A percentile compares a stretch with the other conserved stretches of the same genome.
These are phyloP conservation scores for Heritiera littoralis DNA, from an alignment of 345 rosid species.

Conservation along the genomic window DNA sequence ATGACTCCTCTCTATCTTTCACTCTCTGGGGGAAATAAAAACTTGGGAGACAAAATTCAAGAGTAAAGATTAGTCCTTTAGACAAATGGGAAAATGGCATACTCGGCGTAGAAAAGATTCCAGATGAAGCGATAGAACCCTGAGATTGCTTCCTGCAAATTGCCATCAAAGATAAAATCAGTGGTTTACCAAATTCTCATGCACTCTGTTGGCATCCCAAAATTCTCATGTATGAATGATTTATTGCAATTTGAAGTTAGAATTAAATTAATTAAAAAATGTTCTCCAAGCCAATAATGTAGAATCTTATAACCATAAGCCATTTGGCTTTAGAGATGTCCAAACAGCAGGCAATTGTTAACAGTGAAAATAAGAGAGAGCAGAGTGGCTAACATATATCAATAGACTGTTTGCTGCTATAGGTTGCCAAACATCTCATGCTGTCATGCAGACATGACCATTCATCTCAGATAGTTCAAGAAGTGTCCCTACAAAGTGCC, in stretches of 20 bases:
- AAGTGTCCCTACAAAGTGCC: background rate
- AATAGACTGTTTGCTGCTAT: background rate
- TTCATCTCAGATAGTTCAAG: background rate
- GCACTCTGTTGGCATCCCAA: background rate
- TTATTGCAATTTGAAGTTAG: background rate
- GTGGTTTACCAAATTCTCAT: background rate
- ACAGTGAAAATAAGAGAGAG: background rate
- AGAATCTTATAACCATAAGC: background rate
- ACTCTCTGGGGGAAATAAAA: background rate
- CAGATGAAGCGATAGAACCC: conserved; percentile 82
- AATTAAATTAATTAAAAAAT: background rate
- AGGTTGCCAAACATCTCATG: background rate
- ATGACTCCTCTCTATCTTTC: background rate
- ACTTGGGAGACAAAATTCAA: background rate
- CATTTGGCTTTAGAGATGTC: background rate
- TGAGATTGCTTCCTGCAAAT: conserved; percentile 79
- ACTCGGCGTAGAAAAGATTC: conserved; percentile 93
- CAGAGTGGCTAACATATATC: background rate
- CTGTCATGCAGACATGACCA: background rate
- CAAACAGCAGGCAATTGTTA: background rate
- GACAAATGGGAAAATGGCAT: conserved; percentile 77
- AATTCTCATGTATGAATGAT: background rate
- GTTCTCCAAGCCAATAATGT: background rate
- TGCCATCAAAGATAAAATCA: conserved; percentile 15
- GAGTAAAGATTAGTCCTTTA: conserved; percentile 23